Evolutionary conservation across 805 yeast species (phyloP).

Genomic region (Cyberlindnera maclurae): DNA sequence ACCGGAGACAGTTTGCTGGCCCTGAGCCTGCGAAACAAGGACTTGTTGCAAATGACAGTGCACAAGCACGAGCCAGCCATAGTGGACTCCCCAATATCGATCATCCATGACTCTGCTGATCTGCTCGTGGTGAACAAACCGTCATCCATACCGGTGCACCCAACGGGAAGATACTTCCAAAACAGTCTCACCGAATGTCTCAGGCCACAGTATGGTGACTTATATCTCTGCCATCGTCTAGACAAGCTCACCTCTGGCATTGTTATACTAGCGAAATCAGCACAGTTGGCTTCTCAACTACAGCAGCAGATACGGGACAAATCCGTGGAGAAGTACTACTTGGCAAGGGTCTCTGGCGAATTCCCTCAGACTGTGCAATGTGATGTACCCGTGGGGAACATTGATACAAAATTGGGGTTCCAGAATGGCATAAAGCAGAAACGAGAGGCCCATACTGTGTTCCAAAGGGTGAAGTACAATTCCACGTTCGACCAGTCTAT

Average conservation of each 20-base stretch:
- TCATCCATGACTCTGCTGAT: constrained; percentile 39
- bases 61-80: constrained; percentile 81
- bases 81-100: constrained; percentile 24
- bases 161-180: constrained; percentile 79
- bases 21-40: constrained; percentile 22
- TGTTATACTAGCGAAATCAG: constrained; percentile 43
- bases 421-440: constrained; percentile 35
- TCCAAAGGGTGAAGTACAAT: constrained; percentile 27
- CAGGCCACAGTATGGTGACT: constrained; percentile 42
- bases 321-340: constrained; percentile 68
- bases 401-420: constrained; percentile 62
- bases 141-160: constrained; percentile 91
- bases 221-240: constrained; percentile 67
- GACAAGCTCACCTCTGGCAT: constrained; percentile 93
- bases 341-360: constrained; percentile 82
- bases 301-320: constrained; percentile 59
- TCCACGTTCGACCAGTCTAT: constrained; percentile 30
- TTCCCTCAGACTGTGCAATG: constrained; percentile 58
- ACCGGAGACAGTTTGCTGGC: constrained; percentile 5
- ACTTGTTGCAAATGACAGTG: constrained; percentile 29
- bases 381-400: constrained; percentile 63
- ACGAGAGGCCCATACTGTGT: constrained; percentile 71
- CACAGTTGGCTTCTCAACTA: constrained; percentile 35
- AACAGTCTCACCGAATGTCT: constrained; percentile 74
- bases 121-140: constrained; percentile 87